Percentiles rank a stretch among this genome's conserved stretches.
phyloP scores from a whole-genome alignment of 1,284 basidiomycete species.

The Vanrija sp. region DNA sequence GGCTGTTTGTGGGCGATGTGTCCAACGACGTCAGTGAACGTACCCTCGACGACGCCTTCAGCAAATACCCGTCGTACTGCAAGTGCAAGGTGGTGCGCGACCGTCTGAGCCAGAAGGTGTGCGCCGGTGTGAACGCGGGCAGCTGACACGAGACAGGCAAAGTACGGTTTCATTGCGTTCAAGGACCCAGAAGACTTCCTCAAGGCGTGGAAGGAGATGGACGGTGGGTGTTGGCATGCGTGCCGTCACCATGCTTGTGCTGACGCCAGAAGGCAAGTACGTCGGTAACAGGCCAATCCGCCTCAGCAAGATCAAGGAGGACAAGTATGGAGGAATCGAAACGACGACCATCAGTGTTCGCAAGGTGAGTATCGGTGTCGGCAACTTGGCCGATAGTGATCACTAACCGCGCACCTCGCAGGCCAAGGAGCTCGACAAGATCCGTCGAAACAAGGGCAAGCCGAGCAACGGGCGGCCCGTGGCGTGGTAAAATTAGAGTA shows the following conservation, averaged over 20 bases:
- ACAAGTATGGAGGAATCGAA: slow-evolving; percentile 79
- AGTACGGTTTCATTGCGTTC: slow-evolving; percentile 96
- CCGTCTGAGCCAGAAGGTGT: slow-evolving; percentile 78
- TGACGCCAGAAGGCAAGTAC: slow-evolving; percentile 70
- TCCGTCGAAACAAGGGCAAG: slow-evolving; percentile 45
- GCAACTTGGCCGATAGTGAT: background rate
- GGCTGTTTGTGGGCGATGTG: slow-evolving; percentile 94
- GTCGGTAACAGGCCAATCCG: slow-evolving; percentile 92
- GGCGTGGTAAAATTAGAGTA: slow-evolving; percentile 27
- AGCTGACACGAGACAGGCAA: slow-evolving; percentile 60
- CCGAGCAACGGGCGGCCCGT: slow-evolving; percentile 45
- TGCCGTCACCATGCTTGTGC: background rate
- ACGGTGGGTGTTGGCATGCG: slow-evolving; percentile 60
- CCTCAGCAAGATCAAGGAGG: slow-evolving; percentile 77
- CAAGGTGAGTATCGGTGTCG: slow-evolving; percentile 37
- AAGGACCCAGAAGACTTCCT: slow-evolving; percentile 98
- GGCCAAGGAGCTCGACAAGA: slow-evolving; percentile 47
- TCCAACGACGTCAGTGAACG: slow-evolving; percentile 98
- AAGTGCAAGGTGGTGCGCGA: slow-evolving; percentile 95
- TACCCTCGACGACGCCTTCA: slow-evolving; percentile 85
- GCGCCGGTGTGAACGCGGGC: slow-evolving; percentile 1
- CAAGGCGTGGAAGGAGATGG: slow-evolving; percentile 99
- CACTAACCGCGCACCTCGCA: slow-evolving; percentile 7
- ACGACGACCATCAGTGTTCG: slow-evolving; percentile 64
- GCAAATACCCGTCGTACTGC: slow-evolving; percentile 84